phyloP scores from a whole-genome alignment of 176 grass and related monocot genomes.

The Paspalum notatum region DNA sequence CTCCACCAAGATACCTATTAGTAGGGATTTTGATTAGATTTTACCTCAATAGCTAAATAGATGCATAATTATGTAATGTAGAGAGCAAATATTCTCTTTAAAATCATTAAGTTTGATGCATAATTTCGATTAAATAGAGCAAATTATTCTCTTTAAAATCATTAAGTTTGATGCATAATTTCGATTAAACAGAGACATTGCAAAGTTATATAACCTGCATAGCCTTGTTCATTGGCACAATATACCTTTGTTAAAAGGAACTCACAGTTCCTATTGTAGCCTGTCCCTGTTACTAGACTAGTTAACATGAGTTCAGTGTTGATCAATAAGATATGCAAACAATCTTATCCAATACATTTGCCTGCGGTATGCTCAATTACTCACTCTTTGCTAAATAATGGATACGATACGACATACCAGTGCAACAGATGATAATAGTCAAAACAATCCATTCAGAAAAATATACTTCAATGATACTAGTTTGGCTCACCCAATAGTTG shows the following conservation, averaged over 20 bases:
- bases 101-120: background rate
- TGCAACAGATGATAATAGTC: background rate
- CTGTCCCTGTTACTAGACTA: background rate
- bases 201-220: background rate
- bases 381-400: background rate
- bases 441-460: background rate
- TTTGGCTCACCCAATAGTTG: slow-evolving; percentile 79
- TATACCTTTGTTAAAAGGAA: background rate
- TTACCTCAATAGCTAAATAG: slow-evolving; percentile 1
- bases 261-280: background rate
- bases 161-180: background rate
- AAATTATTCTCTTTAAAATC: background rate
- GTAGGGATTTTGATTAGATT: slow-evolving; percentile 32
- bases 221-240: background rate
- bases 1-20: slow-evolving; percentile 93
- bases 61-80: background rate
- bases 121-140: background rate
- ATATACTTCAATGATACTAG: background rate
- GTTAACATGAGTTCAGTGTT: background rate
- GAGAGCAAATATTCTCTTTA: background rate
- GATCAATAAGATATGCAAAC: background rate
- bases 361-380: background rate
- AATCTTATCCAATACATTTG: slow-evolving; percentile 8
- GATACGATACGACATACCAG: background rate
- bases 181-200: background rate